Conservation (phyloP, 164 flowering plant species). For the Chimonanthus praecox region DNA sequence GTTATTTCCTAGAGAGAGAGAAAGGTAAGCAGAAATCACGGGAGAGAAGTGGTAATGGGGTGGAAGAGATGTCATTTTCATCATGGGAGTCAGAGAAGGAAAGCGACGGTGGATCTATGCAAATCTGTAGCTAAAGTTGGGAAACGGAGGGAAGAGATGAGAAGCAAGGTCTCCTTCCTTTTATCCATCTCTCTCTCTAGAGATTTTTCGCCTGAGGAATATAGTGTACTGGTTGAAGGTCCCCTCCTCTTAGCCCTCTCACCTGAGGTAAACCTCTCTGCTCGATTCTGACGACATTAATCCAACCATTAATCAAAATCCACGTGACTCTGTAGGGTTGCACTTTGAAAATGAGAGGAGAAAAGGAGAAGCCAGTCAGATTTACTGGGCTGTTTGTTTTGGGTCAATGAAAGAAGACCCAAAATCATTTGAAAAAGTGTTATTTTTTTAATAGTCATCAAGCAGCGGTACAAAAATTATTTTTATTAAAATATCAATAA, state of each 20-base stretch:
- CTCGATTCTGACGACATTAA: neutral
- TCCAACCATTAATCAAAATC: neutral
- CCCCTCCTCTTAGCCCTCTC: neutral
- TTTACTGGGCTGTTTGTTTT: no score
- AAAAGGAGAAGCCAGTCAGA: neutral
- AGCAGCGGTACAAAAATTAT: no score
- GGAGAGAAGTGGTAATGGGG: constrained; percentile 18
- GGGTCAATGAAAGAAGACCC: no score
- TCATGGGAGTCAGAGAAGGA: constrained; percentile 36
- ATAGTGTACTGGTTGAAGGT: neutral
- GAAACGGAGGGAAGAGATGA: neutral
- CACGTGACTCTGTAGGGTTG: neutral
- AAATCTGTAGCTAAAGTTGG: neutral
- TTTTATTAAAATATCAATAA: no score
- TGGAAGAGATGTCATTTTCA: constrained; percentile 36
- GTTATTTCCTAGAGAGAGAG: neutral
- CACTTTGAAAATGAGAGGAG: neutral
- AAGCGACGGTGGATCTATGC: constrained; percentile 4
- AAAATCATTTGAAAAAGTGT: neutral
- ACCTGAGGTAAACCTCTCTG: neutral
- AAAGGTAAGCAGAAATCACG: constrained; percentile 29
- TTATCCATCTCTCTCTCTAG: neutral
- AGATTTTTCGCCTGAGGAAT: neutral
- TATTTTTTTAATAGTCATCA: no score
- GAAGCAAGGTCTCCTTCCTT: neutral